phyloP scores from a whole-genome alignment of 2,329 filamentous ascomycete genomes.

The Scedosporium aurantiacum region DNA sequence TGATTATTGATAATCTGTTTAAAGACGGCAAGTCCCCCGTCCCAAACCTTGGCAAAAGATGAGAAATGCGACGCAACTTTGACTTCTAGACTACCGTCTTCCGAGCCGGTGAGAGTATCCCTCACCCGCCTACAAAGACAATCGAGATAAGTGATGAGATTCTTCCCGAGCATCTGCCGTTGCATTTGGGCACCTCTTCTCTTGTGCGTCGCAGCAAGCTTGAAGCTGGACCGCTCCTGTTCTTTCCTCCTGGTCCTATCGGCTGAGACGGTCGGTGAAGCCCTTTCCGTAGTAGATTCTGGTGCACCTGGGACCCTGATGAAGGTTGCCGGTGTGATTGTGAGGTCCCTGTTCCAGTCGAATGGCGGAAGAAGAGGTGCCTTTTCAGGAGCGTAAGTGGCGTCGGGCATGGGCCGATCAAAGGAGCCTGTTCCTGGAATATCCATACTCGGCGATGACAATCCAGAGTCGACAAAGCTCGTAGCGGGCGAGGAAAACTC shows the following conservation, averaged over 20 bases:
- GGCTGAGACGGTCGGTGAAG: not conserved
- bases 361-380: not conserved
- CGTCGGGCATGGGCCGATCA: not conserved
- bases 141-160: conserved; percentile 8
- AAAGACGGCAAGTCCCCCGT: conserved; percentile 9
- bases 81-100: not conserved
- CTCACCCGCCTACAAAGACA: conserved; percentile 8
- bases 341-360: not conserved
- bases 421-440: not conserved
- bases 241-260: not conserved
- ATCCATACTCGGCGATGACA: not conserved
- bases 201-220: not conserved
- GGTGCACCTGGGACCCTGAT: not conserved
- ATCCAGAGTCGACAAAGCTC: not conserved
- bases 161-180: conserved; percentile 8
- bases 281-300: not conserved
- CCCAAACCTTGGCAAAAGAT: conserved; percentile 8
- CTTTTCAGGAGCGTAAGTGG: not conserved
- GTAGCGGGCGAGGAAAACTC: not conserved
- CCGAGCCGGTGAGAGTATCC: not conserved
- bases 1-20: conserved; percentile 11
- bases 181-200: not conserved
- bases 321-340: not conserved
- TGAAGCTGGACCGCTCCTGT: not conserved
- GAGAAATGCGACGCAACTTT: conserved; percentile 1